A percentile compares a stretch with the other conserved stretches of the same genome.
These are phyloP conservation scores for Ceratobasidium theobromae DNA, from an alignment of 1,284 basidiomycete species.

Conservation along the genomic window DNA sequence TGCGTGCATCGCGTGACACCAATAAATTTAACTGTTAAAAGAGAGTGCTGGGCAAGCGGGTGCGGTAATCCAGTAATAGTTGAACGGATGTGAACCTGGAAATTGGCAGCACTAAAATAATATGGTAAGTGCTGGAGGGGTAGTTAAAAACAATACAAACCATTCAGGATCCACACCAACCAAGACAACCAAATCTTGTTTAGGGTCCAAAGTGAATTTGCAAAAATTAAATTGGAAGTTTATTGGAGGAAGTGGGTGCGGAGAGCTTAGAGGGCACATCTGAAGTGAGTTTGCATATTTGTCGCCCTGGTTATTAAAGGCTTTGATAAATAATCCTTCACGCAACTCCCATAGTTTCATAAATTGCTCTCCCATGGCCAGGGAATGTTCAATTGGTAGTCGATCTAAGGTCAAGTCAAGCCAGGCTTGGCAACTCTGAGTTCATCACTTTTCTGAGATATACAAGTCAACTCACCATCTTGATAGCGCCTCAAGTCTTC, in stretches of 20 bases:
- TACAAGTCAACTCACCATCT: background rate
- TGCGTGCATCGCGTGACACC: background rate
- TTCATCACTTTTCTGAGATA: background rate
- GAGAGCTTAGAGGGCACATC: background rate
- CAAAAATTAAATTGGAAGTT: background rate
- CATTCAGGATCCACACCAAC: background rate
- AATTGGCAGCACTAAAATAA: background rate
- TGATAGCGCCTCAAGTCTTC: background rate
- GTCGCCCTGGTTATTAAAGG: background rate
- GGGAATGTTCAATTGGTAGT: no score
- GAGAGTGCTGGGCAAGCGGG: background rate
- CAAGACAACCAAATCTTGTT: background rate
- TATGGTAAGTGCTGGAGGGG: background rate
- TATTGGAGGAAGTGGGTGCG: background rate
- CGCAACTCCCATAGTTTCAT: conserved; percentile 4
- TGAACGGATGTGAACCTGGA: background rate
- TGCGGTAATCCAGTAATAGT: background rate
- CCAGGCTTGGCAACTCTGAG: background rate
- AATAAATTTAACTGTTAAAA: background rate
- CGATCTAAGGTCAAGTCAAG: background rate
- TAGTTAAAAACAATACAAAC: background rate
- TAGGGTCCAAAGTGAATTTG: background rate
- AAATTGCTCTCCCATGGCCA: background rate
- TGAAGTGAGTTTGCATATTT: background rate
- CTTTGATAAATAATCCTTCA: background rate